phyloP scores from a whole-genome alignment of 1,284 basidiomycete genomes.

The Austroboletus niveus region DNA sequence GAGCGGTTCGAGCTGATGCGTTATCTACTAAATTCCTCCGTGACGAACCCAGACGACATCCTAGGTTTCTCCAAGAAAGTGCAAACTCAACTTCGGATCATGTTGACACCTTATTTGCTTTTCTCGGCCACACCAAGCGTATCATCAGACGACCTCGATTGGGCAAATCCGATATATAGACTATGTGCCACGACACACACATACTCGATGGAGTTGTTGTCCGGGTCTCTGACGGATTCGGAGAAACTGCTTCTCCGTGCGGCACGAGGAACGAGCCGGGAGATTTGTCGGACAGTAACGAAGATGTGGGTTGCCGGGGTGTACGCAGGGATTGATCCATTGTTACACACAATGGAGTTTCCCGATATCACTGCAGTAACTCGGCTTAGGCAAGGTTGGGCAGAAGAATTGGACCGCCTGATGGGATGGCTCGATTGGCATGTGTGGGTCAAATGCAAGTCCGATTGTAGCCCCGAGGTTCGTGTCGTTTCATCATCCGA shows the following conservation, averaged over 20 bases:
- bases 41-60: slow-evolving; percentile 3
- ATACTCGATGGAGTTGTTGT: slow-evolving; percentile 17
- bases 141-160: slow-evolving; percentile 10
- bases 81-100: slow-evolving; percentile 22
- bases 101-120: slow-evolving; percentile 28
- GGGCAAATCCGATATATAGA: slow-evolving; percentile 27
- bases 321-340: slow-evolving; percentile 29
- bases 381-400: slow-evolving; percentile 23
- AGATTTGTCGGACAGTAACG: slow-evolving; percentile 47
- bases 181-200: slow-evolving; percentile 39
- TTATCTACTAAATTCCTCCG: slow-evolving; percentile 34
- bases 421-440: slow-evolving; percentile 44
- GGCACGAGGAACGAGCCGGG: slow-evolving; percentile 35
- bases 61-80: slow-evolving; percentile 11
- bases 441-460: slow-evolving; percentile 38
- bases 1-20: slow-evolving; percentile 41
- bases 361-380: neutral
- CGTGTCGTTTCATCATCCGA: slow-evolving; percentile 5
- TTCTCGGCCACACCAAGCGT: slow-evolving; percentile 2
- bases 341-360: slow-evolving; percentile 2
- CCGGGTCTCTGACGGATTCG: slow-evolving; percentile 30
- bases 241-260: slow-evolving; percentile 37
- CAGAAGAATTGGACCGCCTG: slow-evolving; percentile 25
- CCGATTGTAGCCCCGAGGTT: slow-evolving; percentile 36
- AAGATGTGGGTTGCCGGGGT: slow-evolving; percentile 44